These are phyloP conservation scores for Fragilaria radians DNA, from an alignment of 108 stramenopile genomes.

Conservation along the genomic window DNA sequence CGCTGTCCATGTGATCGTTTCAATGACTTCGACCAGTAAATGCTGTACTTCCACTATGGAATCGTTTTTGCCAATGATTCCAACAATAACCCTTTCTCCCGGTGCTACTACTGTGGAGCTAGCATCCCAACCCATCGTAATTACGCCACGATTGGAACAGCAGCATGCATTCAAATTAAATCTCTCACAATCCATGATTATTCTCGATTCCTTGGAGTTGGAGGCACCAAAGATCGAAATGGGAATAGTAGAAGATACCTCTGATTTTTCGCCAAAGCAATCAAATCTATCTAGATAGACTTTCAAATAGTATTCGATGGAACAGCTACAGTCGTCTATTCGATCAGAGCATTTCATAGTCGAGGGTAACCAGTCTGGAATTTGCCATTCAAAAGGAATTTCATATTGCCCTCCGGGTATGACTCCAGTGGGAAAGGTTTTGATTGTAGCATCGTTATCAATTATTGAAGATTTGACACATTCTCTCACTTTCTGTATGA, in stretches of 20 bases:
- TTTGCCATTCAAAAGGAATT: slow-evolving; percentile 11
- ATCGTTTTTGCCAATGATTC: slow-evolving; percentile 6
- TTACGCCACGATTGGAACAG: neutral
- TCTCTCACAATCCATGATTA: neutral
- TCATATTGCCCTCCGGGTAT: slow-evolving; percentile 19
- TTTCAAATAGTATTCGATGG: slow-evolving; percentile 12
- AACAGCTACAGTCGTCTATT: neutral
- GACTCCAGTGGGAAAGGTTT: neutral
- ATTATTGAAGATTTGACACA: neutral
- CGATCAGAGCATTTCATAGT: slow-evolving; percentile 7
- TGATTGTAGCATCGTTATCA: neutral
- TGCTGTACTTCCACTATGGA: slow-evolving; percentile 4
- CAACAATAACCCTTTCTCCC: neutral
- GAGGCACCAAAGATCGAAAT: neutral
- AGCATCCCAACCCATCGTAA: slow-evolving; percentile 4
- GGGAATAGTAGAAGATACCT: neutral
- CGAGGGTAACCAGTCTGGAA: slow-evolving; percentile 12
- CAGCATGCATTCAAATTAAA: neutral
- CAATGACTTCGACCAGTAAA: slow-evolving; percentile 6
- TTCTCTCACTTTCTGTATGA: neutral
- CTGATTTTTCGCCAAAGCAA: neutral
- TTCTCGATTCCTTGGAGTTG: neutral
- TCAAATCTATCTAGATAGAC: slow-evolving; percentile 1
- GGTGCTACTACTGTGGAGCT: neutral
- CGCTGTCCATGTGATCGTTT: slow-evolving; percentile 6